A percentile compares a stretch with the other conserved stretches of the same genome.
Evolutionary conservation across 2,329 filamentous ascomycete genomes (phyloP).

Genomic region (Verticillium dahliae): DNA sequence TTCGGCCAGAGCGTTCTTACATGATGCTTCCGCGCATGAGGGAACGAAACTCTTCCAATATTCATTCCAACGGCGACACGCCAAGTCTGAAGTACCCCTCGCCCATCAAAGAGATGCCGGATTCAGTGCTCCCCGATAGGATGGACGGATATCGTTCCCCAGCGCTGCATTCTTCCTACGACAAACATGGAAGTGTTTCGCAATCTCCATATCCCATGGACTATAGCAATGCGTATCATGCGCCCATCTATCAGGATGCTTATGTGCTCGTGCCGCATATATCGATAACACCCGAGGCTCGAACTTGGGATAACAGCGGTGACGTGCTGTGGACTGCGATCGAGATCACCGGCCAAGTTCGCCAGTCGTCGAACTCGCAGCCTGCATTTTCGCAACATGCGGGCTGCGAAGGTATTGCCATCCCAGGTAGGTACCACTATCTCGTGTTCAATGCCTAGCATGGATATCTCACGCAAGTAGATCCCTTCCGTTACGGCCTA

Average conservation of each 20-base stretch:
- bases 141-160: not conserved
- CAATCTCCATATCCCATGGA: not conserved
- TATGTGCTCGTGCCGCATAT: conserved; percentile 34
- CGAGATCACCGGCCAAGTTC: conserved; percentile 36
- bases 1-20: not conserved
- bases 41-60: not conserved
- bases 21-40: not conserved
- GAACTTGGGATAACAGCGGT: conserved; percentile 23
- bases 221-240: not conserved
- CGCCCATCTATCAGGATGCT: not conserved
- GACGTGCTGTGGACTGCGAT: conserved; percentile 41
- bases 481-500: conserved; percentile 23
- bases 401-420: not conserved
- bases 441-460: not conserved
- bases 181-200: not conserved
- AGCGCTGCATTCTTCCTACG: not conserved
- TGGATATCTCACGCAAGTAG: not conserved
- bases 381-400: not conserved
- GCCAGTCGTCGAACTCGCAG: conserved; percentile 7
- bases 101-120: not conserved
- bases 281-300: conserved; percentile 33
- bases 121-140: not conserved
- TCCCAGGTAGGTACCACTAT: not conserved
- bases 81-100: not conserved
- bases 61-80: not conserved